A percentile compares a stretch with the other conserved stretches of the same genome.
phyloP scores from a whole-genome alignment of 345 rosid genomes.

The Stellera chamaejasme region DNA sequence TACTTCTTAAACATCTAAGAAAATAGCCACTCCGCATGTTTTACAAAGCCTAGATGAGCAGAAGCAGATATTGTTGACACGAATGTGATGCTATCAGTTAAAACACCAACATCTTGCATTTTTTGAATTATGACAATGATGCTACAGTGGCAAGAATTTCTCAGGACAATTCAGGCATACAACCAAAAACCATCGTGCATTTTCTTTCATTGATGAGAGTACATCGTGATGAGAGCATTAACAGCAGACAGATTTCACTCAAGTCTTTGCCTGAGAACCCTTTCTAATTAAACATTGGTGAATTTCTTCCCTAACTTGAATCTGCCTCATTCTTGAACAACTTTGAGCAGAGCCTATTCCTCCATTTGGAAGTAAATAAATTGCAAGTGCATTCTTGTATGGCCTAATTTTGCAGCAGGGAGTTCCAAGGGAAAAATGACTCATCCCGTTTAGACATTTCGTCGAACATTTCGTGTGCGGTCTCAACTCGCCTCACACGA shows the following conservation, averaged over 20 bases:
- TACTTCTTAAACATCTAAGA: slow-evolving; percentile 41
- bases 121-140: slow-evolving; percentile 41
- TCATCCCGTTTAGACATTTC: slow-evolving; percentile 46
- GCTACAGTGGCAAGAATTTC: slow-evolving; percentile 55
- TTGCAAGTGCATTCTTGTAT: slow-evolving; percentile 74
- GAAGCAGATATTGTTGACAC: slow-evolving; percentile 64
- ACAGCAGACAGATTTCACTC: slow-evolving; percentile 50
- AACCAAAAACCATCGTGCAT: slow-evolving; percentile 50
- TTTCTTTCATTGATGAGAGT: slow-evolving; percentile 40
- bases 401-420: slow-evolving; percentile 61
- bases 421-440: slow-evolving; percentile 80
- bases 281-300: slow-evolving; percentile 62
- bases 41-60: slow-evolving; percentile 54
- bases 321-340: slow-evolving; percentile 66
- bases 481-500: slow-evolving; percentile 36
- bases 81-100: slow-evolving; percentile 69
- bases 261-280: slow-evolving; percentile 44
- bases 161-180: slow-evolving; percentile 70
- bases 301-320: slow-evolving; percentile 62
- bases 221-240: slow-evolving; percentile 57
- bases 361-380: slow-evolving; percentile 89
- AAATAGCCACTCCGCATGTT: slow-evolving; percentile 57
- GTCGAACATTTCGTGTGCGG: slow-evolving; percentile 77
- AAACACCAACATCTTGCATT: slow-evolving; percentile 39
- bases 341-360: slow-evolving; percentile 73